A percentile compares a stretch with the other conserved stretches of the same genome.
Conservation (phyloP, 202 grass and related monocot genomes). For the Alloteropsis angusta region DNA sequence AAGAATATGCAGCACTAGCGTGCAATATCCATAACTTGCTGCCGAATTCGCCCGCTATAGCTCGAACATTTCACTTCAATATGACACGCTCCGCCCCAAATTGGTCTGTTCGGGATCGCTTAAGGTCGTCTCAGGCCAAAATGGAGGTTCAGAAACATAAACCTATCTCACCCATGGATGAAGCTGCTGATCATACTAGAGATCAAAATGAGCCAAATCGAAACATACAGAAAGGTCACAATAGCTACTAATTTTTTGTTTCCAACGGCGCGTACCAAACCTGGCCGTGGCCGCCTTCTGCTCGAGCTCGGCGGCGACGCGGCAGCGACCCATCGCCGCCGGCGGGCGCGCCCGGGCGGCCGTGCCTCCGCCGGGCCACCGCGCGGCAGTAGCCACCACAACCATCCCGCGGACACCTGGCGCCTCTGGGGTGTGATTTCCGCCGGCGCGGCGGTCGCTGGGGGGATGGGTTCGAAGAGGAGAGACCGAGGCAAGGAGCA, state of each 20-base stretch:
- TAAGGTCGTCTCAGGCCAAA: background rate
- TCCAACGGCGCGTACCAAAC: slow-evolving; percentile 11
- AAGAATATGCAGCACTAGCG: background rate
- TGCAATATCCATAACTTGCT: background rate
- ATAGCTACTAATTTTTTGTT: background rate
- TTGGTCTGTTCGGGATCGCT: background rate
- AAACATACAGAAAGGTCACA: background rate
- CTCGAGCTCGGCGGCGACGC: background rate
- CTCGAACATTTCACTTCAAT: background rate
- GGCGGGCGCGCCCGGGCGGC: background rate
- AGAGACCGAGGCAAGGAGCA: background rate
- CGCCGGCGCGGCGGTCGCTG: background rate
- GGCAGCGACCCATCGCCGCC: background rate
- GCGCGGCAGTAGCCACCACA: background rate
- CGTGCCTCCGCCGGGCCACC: background rate
- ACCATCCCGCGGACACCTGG: background rate
- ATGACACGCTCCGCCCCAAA: background rate
- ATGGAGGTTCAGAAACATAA: background rate
- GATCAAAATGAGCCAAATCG: background rate
- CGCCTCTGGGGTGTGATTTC: background rate
- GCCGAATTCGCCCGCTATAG: background rate
- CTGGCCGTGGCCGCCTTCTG: slow-evolving; percentile 6
- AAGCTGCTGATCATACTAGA: background rate
- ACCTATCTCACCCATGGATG: background rate
- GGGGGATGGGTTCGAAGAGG: background rate